phyloP scores from a whole-genome alignment of 352 stramenopile genomes.

The Phytophthora megakarya region DNA sequence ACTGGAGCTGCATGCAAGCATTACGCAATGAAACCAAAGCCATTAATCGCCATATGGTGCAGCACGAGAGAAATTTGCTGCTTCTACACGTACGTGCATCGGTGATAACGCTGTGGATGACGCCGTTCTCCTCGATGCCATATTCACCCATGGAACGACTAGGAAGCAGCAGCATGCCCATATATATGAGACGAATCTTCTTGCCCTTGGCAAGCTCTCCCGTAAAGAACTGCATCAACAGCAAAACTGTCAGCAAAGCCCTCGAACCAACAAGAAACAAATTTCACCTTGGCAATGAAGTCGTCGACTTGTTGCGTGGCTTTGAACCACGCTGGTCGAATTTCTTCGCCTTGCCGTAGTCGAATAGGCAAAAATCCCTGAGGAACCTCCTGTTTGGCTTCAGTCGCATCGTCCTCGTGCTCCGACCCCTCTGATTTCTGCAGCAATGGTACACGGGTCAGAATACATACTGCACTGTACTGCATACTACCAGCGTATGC shows the following conservation, averaged over 20 bases:
- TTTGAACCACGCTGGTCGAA: constrained; percentile 64
- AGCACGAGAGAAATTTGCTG: constrained; percentile 7
- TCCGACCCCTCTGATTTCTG: constrained; percentile 24
- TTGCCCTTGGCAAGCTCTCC: constrained; percentile 56
- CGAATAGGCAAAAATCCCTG: constrained; percentile 59
- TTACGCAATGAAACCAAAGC: constrained; percentile 16
- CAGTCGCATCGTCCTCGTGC: constrained; percentile 4
- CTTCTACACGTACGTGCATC: constrained; percentile 57
- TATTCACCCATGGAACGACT: constrained; percentile 77
- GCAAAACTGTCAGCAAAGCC: background rate
- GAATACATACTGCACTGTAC: background rate
- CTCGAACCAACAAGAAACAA: background rate
- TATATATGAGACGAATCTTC: constrained; percentile 80
- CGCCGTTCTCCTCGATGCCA: constrained; percentile 72
- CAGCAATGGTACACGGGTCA: constrained; percentile 7
- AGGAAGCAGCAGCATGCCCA: constrained; percentile 75
- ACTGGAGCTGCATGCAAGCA: constrained; percentile 37
- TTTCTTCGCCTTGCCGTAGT: constrained; percentile 62
- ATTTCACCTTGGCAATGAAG: constrained; percentile 49
- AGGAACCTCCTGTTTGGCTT: constrained; percentile 31
- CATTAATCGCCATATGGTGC: constrained; percentile 21
- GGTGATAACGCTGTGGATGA: constrained; percentile 80
- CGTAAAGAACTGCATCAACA: constrained; percentile 60
- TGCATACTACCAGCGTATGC: background rate
- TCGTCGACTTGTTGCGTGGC: constrained; percentile 67